These are phyloP conservation scores for Rasamsonia emersonii DNA, from an alignment of 2,329 filamentous ascomycete species.

Conservation along the genomic window DNA sequence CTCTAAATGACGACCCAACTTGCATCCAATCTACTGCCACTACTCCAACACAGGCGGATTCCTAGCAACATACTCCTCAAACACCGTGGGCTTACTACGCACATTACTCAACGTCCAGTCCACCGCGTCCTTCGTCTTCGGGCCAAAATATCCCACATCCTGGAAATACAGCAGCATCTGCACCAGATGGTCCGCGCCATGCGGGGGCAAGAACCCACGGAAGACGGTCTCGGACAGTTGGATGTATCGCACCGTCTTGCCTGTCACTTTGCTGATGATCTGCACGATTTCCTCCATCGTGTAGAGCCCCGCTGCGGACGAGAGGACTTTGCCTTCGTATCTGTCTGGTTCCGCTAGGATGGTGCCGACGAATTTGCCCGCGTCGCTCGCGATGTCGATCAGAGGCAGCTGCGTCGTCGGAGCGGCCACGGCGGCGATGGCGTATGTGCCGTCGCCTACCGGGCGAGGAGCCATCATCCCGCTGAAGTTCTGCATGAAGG, in stretches of 20 bases:
- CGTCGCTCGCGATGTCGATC: slow-evolving; percentile 28
- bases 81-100: slow-evolving; percentile 22
- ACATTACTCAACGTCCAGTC: slow-evolving; percentile 19
- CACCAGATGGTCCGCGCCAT: slow-evolving; percentile 9
- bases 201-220: slow-evolving; percentile 11
- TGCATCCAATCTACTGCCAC: no score
- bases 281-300: slow-evolving; percentile 21
- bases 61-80: slow-evolving; percentile 27
- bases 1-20: no score
- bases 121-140: slow-evolving; percentile 21
- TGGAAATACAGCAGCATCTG: slow-evolving; percentile 21
- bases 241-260: slow-evolving; percentile 28
- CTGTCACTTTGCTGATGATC: slow-evolving; percentile 25
- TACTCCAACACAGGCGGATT: no score
- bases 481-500: slow-evolving; percentile 47
- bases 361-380: slow-evolving; percentile 25
- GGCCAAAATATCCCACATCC: slow-evolving; percentile 31
- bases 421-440: slow-evolving; percentile 12
- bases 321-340: slow-evolving; percentile 28
- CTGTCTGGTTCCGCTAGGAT: slow-evolving; percentile 29
- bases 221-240: slow-evolving; percentile 18
- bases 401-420: slow-evolving; percentile 21
- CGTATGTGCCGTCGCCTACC: slow-evolving; percentile 20
- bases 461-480: slow-evolving; percentile 14
- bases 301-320: slow-evolving; percentile 25